These are phyloP conservation scores for Lactifluus rugatus DNA, from an alignment of 768 basidiomycete genomes.

Conservation along the genomic window DNA sequence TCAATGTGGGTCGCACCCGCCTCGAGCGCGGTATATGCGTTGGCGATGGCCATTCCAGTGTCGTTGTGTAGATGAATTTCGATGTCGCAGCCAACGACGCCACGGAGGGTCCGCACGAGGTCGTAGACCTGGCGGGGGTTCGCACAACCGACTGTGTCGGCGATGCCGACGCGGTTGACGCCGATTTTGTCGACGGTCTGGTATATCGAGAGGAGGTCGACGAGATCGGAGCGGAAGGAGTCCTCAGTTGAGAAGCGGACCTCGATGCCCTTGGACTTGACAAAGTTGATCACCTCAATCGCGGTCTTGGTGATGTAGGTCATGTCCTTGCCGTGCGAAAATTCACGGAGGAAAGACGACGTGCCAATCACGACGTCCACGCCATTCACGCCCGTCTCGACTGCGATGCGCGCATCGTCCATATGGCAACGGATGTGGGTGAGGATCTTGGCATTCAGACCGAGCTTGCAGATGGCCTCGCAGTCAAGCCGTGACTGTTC, in stretches of 20 bases:
- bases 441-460: constrained; percentile 90
- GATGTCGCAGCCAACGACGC: constrained; percentile 96
- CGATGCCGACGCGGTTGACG: constrained; percentile 97
- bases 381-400: constrained; percentile 98
- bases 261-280: constrained; percentile 99
- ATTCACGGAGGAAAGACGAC: constrained; percentile 97
- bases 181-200: constrained; percentile 99
- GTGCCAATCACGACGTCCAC: constrained; percentile 99
- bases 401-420: constrained; percentile 97
- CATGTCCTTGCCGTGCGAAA: constrained; percentile 99
- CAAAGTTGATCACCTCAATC: constrained; percentile 96
- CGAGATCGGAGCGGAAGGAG: constrained; percentile 98
- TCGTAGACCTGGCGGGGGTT: constrained; percentile 99
- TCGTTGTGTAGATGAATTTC: constrained; percentile 98
- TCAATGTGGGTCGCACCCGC: constrained; percentile 99
- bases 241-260: constrained; percentile 99
- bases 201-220: constrained; percentile 97
- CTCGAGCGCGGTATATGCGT: constrained; percentile 96
- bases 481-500: constrained; percentile 92
- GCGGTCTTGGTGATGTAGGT: constrained; percentile 98
- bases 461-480: constrained; percentile 98
- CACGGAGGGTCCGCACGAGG: constrained; percentile 88
- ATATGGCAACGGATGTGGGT: constrained; percentile 99
- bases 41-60: constrained; percentile 98
- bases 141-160: constrained; percentile 98